phyloP scores from a whole-genome alignment of 192 early-diverging fungal genomes.

The Glomus cerebriforme region DNA sequence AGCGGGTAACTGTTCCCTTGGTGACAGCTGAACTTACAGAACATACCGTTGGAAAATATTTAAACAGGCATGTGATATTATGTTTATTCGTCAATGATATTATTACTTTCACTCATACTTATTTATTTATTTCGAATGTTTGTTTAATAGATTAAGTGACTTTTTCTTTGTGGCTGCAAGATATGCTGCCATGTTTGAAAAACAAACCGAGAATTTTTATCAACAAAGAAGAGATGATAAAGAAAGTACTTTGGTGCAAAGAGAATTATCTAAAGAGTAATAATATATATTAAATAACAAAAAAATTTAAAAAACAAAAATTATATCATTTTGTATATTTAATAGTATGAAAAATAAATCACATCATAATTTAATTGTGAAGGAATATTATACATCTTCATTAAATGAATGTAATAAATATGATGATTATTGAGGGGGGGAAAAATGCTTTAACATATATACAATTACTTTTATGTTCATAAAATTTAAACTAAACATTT shows the following conservation, averaged over 20 bases:
- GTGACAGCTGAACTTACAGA: conserved; percentile 60
- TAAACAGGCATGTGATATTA: conserved; percentile 58
- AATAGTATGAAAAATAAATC: too few relatives aligned
- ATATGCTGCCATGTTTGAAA: conserved; percentile 72
- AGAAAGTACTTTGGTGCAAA: conserved; percentile 16
- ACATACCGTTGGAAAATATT: conserved; percentile 61
- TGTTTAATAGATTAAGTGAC: conserved; percentile 69
- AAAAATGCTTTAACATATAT: too few relatives aligned
- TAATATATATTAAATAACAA: background rate
- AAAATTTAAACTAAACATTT: too few relatives aligned
- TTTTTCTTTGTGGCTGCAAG: conserved; percentile 90
- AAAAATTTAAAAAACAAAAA: background rate
- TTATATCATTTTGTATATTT: too few relatives aligned
- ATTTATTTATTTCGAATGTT: background rate
- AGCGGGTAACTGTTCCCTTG: conserved; percentile 77
- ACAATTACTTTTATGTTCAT: too few relatives aligned
- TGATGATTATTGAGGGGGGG: too few relatives aligned
- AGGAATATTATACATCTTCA: too few relatives aligned
- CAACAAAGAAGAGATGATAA: conserved; percentile 34
- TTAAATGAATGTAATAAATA: too few relatives aligned
- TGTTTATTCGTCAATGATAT: background rate
- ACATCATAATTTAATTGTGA: too few relatives aligned
- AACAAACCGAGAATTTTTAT: conserved; percentile 79
- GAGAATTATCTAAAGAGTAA: conserved; percentile 19
- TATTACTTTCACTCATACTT: too few relatives aligned